phyloP scores from a whole-genome alignment of 495 filamentous ascomycete species.

The Neurospora tetraspora region DNA sequence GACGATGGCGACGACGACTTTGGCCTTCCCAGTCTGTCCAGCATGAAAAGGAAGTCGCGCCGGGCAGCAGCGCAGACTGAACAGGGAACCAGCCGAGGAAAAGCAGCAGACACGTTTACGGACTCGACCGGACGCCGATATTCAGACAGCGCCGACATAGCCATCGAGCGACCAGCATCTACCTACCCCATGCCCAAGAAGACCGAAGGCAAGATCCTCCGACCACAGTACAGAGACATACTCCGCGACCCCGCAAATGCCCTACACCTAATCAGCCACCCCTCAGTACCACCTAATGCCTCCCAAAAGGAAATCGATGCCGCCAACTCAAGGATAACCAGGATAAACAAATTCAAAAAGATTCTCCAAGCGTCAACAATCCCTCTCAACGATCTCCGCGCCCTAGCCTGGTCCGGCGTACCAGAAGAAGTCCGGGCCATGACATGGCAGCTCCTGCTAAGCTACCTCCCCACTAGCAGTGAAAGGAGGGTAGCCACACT shows the following conservation, averaged over 20 bases:
- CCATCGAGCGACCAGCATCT: conserved; percentile 78
- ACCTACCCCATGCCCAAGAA: conserved; percentile 81
- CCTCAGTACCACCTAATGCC: conserved; percentile 62
- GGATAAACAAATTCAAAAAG: conserved; percentile 98
- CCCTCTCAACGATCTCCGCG: conserved; percentile 69
- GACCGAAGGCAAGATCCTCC: conserved; percentile 83
- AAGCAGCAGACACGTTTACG: conserved; percentile 1
- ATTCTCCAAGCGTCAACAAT: conserved; percentile 88
- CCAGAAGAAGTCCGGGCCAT: conserved; percentile 93
- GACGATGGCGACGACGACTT: conserved; percentile 82
- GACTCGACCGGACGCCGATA: conserved; percentile 29
- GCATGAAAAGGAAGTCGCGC: conserved; percentile 64
- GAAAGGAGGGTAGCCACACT: conserved; percentile 83
- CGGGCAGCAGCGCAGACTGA: conserved; percentile 37
- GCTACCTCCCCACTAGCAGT: conserved; percentile 89
- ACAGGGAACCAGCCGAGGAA: conserved; percentile 2
- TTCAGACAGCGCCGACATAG: conserved; percentile 82
- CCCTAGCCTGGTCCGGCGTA: conserved; percentile 85
- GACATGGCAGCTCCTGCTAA: conserved; percentile 94
- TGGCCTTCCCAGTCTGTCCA: conserved; percentile 80
- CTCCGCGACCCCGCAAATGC: conserved; percentile 91
- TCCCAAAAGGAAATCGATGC: conserved; percentile 76
- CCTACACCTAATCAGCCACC: conserved; percentile 85
- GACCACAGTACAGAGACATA: conserved; percentile 96
- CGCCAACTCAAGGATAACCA: conserved; percentile 76